Evolutionary conservation across 2,329 filamentous ascomycete species (phyloP).

Genomic region (Cladosporium sp.): DNA sequence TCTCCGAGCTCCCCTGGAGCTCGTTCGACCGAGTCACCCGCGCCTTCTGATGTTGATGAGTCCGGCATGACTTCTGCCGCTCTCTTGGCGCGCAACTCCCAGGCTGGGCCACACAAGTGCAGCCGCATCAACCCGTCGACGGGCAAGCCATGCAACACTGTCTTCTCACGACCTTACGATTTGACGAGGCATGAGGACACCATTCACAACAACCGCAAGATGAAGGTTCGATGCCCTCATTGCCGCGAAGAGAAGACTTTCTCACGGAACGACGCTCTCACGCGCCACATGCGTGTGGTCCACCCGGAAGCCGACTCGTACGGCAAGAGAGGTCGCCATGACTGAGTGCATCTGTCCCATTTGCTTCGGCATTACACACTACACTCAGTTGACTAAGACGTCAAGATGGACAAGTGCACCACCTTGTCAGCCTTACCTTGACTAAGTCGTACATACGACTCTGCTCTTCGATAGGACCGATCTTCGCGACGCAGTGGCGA

Average conservation of each 20-base stretch:
- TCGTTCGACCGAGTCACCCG: conserved; percentile 33
- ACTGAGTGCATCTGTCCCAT: neutral
- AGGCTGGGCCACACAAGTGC: conserved; percentile 90
- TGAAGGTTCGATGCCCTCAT: conserved; percentile 88
- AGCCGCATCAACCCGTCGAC: conserved; percentile 92
- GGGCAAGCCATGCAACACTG: conserved; percentile 88
- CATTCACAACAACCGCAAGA: conserved; percentile 91
- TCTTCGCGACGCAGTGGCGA: too few relatives aligned
- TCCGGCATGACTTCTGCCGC: conserved; percentile 54
- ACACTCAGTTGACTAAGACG: too few relatives aligned
- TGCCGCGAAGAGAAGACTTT: conserved; percentile 98
- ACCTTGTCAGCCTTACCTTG: too few relatives aligned
- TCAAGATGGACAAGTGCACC: too few relatives aligned
- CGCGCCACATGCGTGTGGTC: conserved; percentile 89
- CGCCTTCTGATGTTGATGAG: conserved; percentile 26
- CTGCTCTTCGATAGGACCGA: too few relatives aligned
- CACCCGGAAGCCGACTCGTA: conserved; percentile 80
- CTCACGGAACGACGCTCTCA: conserved; percentile 90
- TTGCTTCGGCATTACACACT: neutral
- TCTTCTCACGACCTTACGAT: conserved; percentile 95
- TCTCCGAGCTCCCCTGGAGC: conserved; percentile 26
- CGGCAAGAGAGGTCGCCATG: conserved; percentile 57
- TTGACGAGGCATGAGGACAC: conserved; percentile 95
- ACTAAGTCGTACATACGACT: too few relatives aligned
- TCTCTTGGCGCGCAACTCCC: conserved; percentile 69